These are phyloP conservation scores for Phytophthora vignae DNA, from an alignment of 352 stramenopile genomes.

Conservation along the genomic window DNA sequence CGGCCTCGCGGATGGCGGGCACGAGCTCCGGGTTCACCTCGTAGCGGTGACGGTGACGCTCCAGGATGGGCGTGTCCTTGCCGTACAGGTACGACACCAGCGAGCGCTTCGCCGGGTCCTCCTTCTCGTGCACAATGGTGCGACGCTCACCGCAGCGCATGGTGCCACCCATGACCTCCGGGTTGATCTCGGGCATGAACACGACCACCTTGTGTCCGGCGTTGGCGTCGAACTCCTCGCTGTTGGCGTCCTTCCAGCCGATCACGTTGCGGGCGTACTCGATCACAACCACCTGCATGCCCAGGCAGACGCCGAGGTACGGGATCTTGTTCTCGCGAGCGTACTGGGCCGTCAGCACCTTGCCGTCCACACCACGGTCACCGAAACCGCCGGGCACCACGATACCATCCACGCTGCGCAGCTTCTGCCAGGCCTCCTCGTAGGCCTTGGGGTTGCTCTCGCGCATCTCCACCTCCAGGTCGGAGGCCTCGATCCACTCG, in stretches of 20 bases:
- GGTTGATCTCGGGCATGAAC: constrained; percentile 99
- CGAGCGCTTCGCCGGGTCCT: constrained; percentile 83
- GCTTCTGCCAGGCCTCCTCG: constrained; percentile 92
- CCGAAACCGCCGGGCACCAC: constrained; percentile 99
- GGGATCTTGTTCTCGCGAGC: constrained; percentile 96
- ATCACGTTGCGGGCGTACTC: constrained; percentile 97
- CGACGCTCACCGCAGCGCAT: constrained; percentile 98
- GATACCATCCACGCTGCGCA: constrained; percentile 94
- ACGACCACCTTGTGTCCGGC: constrained; percentile 96
- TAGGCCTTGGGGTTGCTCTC: constrained; percentile 75
- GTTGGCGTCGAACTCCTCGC: constrained; percentile 94
- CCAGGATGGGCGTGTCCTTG: constrained; percentile 90
- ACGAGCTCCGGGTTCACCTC: constrained; percentile 99
- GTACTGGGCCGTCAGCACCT: constrained; percentile 96
- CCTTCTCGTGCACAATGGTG: constrained; percentile 93
- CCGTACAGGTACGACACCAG: constrained; percentile 94
- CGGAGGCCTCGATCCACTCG: constrained; percentile 98
- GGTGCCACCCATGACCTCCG: constrained; percentile 98
- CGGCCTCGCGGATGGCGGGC: constrained; percentile 86
- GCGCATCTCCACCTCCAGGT: constrained; percentile 92
- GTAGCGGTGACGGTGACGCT: constrained; percentile 99
- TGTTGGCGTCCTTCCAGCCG: constrained; percentile 94
- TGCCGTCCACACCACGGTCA: constrained; percentile 97
- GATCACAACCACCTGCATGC: constrained; percentile 96
- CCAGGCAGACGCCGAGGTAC: constrained; percentile 98